Evolutionary conservation across 352 stramenopile genomes (phyloP), one percentile per base, ranked within the genome.

Genomic region (Pythium aristosporum): DNA sequence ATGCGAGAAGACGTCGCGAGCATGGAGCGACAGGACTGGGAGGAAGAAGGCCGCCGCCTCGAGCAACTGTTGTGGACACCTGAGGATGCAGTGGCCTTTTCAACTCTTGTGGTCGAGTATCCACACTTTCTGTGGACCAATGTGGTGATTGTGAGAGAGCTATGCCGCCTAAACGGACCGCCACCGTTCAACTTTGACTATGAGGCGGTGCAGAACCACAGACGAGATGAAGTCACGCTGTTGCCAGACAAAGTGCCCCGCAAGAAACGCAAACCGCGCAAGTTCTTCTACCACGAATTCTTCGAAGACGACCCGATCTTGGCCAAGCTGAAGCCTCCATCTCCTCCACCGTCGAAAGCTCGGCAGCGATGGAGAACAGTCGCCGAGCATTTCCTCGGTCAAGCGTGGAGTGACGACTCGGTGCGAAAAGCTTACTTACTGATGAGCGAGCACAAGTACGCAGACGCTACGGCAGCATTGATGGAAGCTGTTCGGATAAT

Each of bases 211-310:
- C 56, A 48, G n/a, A 21, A 52, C 16, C 59, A 86, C 61, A 63
- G 69, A 9, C 21, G 30, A 25, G 56, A 49, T 1, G 80, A 89
- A 57, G 30, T 65, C 10, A 65, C 46, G 2, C 42, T 89, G 28
- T 51, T 60, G 8, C 48, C 77, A 21, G 70, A 82, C 0, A 66
- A 68, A 7, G 67, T 88, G 0, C 77, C 73, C 5, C 58, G 34
- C 2, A 83, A 77, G 52, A 84, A 80, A 41, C 67, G 75, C 5
- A 81, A 77, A 30, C 68, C 63, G 9, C 75, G 75, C 7, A 72
- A 72, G 44, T 89, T 89, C 56, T 89, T 89, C 62, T 89, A 88
- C 54, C 80, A 89, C 48, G 79, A 89, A 51, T 89, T 86, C 56
- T 88, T 86, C 52, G 77, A 89, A 61, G 72, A 85, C 18, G 79